Base-by-base conservation (phyloP, 169 alveolate species). In the Cryptosporidium canis region DNA sequence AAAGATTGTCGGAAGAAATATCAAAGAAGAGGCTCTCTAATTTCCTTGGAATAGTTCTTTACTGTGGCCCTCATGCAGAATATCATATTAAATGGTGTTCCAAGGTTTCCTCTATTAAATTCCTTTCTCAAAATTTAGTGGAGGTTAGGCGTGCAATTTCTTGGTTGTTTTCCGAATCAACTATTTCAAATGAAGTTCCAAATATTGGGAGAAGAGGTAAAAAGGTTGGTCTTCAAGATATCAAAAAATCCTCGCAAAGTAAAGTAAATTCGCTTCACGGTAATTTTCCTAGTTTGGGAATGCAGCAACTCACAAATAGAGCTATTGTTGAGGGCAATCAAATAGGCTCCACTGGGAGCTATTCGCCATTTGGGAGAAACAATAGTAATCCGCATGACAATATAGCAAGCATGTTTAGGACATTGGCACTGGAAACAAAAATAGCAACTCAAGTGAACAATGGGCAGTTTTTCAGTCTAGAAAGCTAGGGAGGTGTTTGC, bases 121-220 rank as follows among this genome's bases (percentile, higher is more conserved):
- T 77, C 37, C 72, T 77, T 9, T 77, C 87, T 11, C 87, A 77
- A 37, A 77, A 77, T 58, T 44, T 77, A 58, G 58, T 77, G 27
- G 87, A 77, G 47, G 87, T 77, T 11, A 77, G 87, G 48, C 87
- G 87, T 61, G 87, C 87, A 6, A 77, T 77, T 39, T 77, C 87
- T 58, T 77, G 87, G 87, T 31, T 77, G 27, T 77, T 77, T 14
- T 55, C 87, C 14, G 87, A 77, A 61, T 77, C 87, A 29, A 4
- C 21, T 24, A 77, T 1, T 29, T 21, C 72, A 21, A 77, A 55
- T 58, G 87, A 77, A 39, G 37, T 55, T 16, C 70, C 87, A 55
- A 77, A 61, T 77, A 77, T 61, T 39, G 70, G 77, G 0, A 39
- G 72, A 31, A 77, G 72, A 77, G 64, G 77, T 18, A 77, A 77